A percentile compares a stretch with the other conserved stretches of the same genome.
These are phyloP conservation scores for Kodamaea ohmeri DNA, from an alignment of 1,139 yeast genomes.

Conservation along the genomic window DNA sequence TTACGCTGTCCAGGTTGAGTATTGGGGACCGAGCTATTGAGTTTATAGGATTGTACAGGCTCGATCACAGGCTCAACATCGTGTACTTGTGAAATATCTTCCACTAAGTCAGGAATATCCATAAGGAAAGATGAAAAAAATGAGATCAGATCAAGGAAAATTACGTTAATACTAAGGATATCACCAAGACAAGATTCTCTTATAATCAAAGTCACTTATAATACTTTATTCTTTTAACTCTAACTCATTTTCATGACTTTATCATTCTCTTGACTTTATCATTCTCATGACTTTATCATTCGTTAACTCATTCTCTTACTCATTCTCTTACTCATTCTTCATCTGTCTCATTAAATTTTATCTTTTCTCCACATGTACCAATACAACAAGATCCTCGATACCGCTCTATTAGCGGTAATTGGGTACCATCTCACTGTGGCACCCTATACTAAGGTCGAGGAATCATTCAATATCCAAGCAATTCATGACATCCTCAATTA, in stretches of 20 bases:
- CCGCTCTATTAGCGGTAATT: conserved; percentile 30
- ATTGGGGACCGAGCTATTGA: conserved; percentile 7
- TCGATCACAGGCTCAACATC: conserved; percentile 1
- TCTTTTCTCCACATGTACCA: conserved; percentile 17
- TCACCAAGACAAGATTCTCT: not conserved
- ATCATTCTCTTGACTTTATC: no score
- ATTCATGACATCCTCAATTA: conserved; percentile 72
- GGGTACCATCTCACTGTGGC: conserved; percentile 50
- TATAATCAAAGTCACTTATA: no score
- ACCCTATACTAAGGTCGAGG: conserved; percentile 92
- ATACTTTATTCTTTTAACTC: no score
- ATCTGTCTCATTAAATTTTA: no score
- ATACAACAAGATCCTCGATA: conserved; percentile 26
- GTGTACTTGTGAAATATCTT: conserved; percentile 20
- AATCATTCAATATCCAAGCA: conserved; percentile 89
- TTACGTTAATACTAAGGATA: no score
- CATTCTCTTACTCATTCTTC: no score
- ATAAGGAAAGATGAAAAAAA: no score
- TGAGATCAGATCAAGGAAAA: no score
- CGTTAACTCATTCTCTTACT: no score
- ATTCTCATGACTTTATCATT: no score
- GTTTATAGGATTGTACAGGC: conserved; percentile 4
- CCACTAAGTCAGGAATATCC: conserved; percentile 53
- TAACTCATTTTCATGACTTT: no score
- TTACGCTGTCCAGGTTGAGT: conserved; percentile 29